Evolutionary conservation across 2,329 filamentous ascomycete genomes (phyloP).

Genomic region (Talaromyces sp.): DNA sequence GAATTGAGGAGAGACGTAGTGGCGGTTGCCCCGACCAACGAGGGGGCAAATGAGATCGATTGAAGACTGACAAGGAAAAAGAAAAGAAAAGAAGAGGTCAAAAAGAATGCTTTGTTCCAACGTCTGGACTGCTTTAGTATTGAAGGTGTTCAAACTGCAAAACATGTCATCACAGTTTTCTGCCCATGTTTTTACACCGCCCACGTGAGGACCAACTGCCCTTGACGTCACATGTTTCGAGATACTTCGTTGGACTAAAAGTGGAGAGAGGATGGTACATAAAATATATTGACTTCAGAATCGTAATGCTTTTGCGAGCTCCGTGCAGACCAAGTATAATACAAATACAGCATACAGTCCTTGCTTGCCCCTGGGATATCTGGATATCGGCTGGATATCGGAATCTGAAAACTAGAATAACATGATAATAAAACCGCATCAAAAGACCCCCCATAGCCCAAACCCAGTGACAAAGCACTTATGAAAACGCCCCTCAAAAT

Average conservation of each 20-base stretch:
- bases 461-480: conserved; percentile 9
- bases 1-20: conserved; percentile 34
- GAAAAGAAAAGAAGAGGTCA: conserved; percentile 12
- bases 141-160: not conserved
- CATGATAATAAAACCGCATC: conserved; percentile 5
- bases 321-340: conserved; percentile 8
- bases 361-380: conserved; percentile 7
- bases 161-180: conserved; percentile 26
- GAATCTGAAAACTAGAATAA: not conserved
- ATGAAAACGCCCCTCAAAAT: conserved; percentile 22
- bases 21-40: conserved; percentile 26
- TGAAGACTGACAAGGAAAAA: not conserved
- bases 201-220: conserved; percentile 30
- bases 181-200: conserved; percentile 27
- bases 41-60: conserved; percentile 19
- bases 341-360: conserved; percentile 14
- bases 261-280: too few species aligned
- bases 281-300: not conserved
- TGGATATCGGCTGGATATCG: not conserved
- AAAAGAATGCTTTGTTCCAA: conserved; percentile 3
- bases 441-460: conserved; percentile 13
- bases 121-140: not conserved
- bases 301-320: conserved; percentile 3
- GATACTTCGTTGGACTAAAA: too few species aligned
- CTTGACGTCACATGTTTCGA: conserved; percentile 15